Evolutionary conservation across 1,139 yeast species (phyloP), one percentile per base, ranked within the genome.

Genomic region (Kodamaea alishanica): DNA sequence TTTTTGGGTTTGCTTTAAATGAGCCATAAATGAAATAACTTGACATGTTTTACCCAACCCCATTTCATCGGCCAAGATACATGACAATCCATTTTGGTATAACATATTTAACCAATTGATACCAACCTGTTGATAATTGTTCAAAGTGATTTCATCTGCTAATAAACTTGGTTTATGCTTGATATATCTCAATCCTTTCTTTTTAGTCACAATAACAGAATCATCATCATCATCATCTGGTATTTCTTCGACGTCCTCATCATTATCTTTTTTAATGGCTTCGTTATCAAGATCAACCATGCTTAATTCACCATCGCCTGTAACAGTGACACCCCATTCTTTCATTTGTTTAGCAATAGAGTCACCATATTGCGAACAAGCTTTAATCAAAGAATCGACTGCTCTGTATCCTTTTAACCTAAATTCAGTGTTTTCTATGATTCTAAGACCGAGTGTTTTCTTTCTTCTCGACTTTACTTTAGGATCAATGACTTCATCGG

Each of bases 21-120:
- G 82, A 1, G 97, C 89, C 57, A 92, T 65, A 55, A 92, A 90
- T n/a, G 97, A 77, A 62, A 92, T 89, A 24, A 92, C 96, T 63
- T 92, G 97, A 60, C 96, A 85, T 0, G 97, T 92, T 58, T 92
- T 92, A 42, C 98, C 98, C 37, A 92, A 69, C 8, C 97, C 97
- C 97, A 90, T 89, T 61, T 92, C 99, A 63, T 92, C 99, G 0
- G 98, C 99, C 35, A 92, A 69, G 42, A 92, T 92, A 64, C 98
- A 90, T 6, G 97, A 88, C 41, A 92, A 70, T 22, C 79, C 75
- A 54, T 85, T 79, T 43, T 77, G 79, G 60, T 90, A 92, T 29
- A 94, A 69, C 40, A 92, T 61, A 48, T 83, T 76, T 40, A 94
- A 69, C 99, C 99, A 94, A 58, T 92, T 92, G 40, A 94, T 68